phyloP scores from a whole-genome alignment of 768 basidiomycete species.

The Tephrocybe sp. region DNA sequence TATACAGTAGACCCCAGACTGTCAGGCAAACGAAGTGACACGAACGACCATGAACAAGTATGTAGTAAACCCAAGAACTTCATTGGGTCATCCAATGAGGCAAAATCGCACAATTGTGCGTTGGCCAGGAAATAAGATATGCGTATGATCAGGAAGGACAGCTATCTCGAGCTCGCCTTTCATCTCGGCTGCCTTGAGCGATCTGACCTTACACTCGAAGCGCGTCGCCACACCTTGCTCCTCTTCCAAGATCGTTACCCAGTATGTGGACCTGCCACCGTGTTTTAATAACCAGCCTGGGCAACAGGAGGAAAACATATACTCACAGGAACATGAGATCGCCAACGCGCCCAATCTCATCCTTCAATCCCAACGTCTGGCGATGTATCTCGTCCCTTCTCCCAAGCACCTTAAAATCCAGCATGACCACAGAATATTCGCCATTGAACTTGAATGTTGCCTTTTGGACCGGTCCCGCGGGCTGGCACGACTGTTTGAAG shows the following conservation, averaged over 20 bases:
- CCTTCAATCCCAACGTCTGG: constrained; percentile 30
- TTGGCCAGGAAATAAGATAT: constrained; percentile 53
- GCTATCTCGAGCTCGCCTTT: constrained; percentile 58
- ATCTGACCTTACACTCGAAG: constrained; percentile 29
- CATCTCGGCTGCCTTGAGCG: constrained; percentile 33
- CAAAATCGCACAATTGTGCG: constrained; percentile 53
- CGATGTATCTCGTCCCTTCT: constrained; percentile 29
- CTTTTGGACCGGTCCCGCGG: constrained; percentile 1
- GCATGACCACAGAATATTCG: constrained; percentile 48
- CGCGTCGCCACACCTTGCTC: constrained; percentile 30
- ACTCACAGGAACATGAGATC: constrained; percentile 36
- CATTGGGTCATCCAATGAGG: constrained; percentile 50
- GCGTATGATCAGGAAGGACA: constrained; percentile 53
- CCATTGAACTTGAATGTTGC: constrained; percentile 48
- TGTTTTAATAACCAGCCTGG: neutral
- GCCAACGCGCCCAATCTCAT: constrained; percentile 32
- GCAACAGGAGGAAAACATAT: neutral
- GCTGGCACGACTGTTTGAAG: constrained; percentile 18
- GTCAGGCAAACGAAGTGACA: too few species aligned
- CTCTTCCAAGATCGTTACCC: constrained; percentile 30
- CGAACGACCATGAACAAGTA: too few species aligned
- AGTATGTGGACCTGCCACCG: constrained; percentile 26
- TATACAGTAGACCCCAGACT: too few species aligned
- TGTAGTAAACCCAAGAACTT: too few species aligned
- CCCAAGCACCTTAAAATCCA: constrained; percentile 36